Conservation (phyloP, 257 asterid genomes). For the Nicotiana otophora region DNA sequence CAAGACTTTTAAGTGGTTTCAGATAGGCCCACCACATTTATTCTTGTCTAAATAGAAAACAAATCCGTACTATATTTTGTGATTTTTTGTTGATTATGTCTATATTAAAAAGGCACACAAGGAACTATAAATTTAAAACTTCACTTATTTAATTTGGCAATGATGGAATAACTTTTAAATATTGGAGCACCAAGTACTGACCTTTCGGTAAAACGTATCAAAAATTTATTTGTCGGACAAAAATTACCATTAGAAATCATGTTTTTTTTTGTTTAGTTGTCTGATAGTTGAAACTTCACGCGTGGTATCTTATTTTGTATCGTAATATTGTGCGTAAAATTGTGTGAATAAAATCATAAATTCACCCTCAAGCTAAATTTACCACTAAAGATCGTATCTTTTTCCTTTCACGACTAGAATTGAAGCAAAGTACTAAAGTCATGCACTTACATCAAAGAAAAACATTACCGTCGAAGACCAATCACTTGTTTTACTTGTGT, state of each 20-base stretch:
- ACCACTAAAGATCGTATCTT: neutral
- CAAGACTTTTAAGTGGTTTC: neutral
- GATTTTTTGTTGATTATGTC: neutral
- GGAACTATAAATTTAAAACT: neutral
- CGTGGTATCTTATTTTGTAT: neutral
- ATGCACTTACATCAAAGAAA: no score
- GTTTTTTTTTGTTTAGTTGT: neutral
- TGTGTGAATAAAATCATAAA: neutral
- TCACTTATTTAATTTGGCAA: neutral
- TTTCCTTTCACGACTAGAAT: neutral
- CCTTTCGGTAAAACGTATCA: neutral
- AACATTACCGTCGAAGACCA: neutral
- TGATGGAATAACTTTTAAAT: neutral
- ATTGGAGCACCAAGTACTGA: neutral
- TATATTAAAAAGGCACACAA: neutral
- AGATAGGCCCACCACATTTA: slow-evolving; percentile 15
- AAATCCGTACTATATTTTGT: slow-evolving; percentile 7
- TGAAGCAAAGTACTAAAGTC: neutral
- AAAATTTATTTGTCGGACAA: neutral
- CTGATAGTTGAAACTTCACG: neutral
- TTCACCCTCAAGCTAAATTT: neutral
- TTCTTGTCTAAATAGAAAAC: slow-evolving; percentile 10
- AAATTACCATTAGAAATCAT: neutral
- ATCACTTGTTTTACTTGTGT: neutral
- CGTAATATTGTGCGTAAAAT: neutral